A percentile compares a stretch with the other conserved stretches of the same genome.
Evolutionary conservation across 257 asterid genomes (phyloP).

Genomic region (Agastache rugosa): DNA sequence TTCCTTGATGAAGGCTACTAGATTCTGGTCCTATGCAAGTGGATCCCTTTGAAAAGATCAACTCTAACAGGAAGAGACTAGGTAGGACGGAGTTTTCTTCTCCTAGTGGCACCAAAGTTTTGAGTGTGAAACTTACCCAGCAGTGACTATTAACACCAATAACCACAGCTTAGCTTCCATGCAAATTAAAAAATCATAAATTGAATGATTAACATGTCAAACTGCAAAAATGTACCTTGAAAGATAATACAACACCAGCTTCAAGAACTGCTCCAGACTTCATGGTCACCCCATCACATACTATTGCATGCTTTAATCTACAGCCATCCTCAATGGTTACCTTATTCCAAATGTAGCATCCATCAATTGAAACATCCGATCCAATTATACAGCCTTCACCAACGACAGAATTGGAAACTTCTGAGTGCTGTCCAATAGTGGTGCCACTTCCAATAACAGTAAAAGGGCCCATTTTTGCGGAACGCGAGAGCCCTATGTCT

Average conservation of each 20-base stretch:
- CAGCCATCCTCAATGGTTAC: conserved; percentile 92
- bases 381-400: conserved; percentile 88
- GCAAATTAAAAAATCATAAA: conserved; percentile 8
- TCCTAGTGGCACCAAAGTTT: conserved; percentile 11
- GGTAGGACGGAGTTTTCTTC: conserved; percentile 9
- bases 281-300: conserved; percentile 86
- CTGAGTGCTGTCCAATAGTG: conserved; percentile 61
- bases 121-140: conserved; percentile 20
- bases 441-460: conserved; percentile 88
- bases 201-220: conserved; percentile 12
- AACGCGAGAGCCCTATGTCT: conserved; percentile 69
- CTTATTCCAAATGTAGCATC: conserved; percentile 91
- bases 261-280: conserved; percentile 76
- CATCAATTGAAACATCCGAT: conserved; percentile 81
- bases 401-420: conserved; percentile 84
- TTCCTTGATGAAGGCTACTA: conserved; percentile 17
- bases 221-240: conserved; percentile 64
- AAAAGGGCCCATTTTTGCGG: conserved; percentile 82
- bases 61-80: conserved; percentile 15
- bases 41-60: conserved; percentile 19
- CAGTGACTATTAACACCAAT: conserved; percentile 15
- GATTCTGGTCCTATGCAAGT: conserved; percentile 29
- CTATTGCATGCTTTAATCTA: conserved; percentile 85
- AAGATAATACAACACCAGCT: conserved; percentile 83
- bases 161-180: conserved; percentile 28